Base-by-base conservation (phyloP, 306 rosid genomes). In the Prosopis cineraria region DNA sequence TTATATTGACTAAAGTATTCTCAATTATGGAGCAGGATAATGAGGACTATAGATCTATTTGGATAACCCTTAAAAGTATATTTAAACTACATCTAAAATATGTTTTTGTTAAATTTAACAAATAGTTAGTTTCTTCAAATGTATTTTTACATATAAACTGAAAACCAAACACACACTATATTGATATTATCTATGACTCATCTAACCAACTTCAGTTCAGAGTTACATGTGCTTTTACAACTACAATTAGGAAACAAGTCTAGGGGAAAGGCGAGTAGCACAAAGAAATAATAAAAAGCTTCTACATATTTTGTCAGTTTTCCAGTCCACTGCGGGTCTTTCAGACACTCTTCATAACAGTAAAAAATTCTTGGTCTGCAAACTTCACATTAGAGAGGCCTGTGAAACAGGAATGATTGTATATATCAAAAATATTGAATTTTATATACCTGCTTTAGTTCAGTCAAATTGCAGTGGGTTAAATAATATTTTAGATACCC, bases 361-460 rank as follows among this genome's bases (percentile, higher is more conserved):
- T 79, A 56, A 63, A 67, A 88, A 67, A 67, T 67, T 40, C 72
- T 67, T 67, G 72, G 52, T 85, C 89, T 50, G 82, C 96, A 79
- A 84, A 71, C 44, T 65, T 85, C 33, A 66, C 73, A 68, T 76
- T 84, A 43, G 87, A 75, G 81, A 92, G 77, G 73, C 96, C 97
- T 94, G 90, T 79, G 74, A 85, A 73, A 67, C 27, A 72, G 39
- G 30, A 79, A 72, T 10, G 20, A 59, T 14, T 68, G 56, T 64
- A 29, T 69, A 62, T 64, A 29, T 69, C 58, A 74, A 66, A 72
- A 71, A 17, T 41, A 67, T 14, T 53, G 20, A 72, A 24, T 77
- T 59, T 43, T 55, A n/a, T n/a, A n/a, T n/a, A 59, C 43, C 31
- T 29, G 13, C 60, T 17, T 39, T 79, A 52, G 44, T 11, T 34